Evolutionary conservation across 2,329 filamentous ascomycete species (phyloP).

Genomic region (Zymoseptoria tritici): DNA sequence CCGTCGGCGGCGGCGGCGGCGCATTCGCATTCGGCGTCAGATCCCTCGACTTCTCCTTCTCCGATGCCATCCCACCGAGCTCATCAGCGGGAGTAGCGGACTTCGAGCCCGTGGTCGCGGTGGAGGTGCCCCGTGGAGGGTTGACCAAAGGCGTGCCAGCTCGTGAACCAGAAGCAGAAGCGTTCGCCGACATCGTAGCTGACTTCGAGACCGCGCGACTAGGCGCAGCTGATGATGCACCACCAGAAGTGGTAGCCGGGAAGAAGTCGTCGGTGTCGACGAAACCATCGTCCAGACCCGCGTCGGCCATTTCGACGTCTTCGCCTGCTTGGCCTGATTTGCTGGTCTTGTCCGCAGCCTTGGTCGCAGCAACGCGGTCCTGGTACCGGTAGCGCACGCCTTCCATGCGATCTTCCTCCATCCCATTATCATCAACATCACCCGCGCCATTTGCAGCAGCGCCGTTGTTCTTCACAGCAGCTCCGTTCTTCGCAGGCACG

Average conservation of each 20-base stretch:
- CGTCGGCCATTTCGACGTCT: conserved; percentile 30
- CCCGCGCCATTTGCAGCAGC: not conserved
- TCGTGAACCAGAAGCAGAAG: conserved; percentile 9
- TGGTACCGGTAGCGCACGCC: conserved; percentile 27
- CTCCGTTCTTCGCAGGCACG: not conserved
- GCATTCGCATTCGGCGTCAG: not conserved
- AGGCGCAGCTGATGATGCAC: not conserved
- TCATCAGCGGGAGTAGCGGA: not conserved
- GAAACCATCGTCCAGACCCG: conserved; percentile 4
- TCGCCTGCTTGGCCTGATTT: conserved; percentile 4
- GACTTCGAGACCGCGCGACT: not conserved
- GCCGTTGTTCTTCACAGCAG: not conserved
- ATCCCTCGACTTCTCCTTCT: not conserved
- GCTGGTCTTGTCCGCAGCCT: not conserved
- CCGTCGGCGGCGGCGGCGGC: no score
- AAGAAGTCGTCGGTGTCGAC: not conserved
- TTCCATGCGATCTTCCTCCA: conserved; percentile 34
- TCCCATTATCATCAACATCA: conserved; percentile 23
- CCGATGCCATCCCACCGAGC: not conserved
- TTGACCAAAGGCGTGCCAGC: conserved; percentile 18
- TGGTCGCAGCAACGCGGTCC: conserved; percentile 23
- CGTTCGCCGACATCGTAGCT: not conserved
- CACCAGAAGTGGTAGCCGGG: not conserved
- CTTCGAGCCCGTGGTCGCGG: not conserved
- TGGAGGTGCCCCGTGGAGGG: not conserved